Evolutionary conservation across 1,284 basidiomycete species (phyloP).

Genomic region (Athelia sp.): DNA sequence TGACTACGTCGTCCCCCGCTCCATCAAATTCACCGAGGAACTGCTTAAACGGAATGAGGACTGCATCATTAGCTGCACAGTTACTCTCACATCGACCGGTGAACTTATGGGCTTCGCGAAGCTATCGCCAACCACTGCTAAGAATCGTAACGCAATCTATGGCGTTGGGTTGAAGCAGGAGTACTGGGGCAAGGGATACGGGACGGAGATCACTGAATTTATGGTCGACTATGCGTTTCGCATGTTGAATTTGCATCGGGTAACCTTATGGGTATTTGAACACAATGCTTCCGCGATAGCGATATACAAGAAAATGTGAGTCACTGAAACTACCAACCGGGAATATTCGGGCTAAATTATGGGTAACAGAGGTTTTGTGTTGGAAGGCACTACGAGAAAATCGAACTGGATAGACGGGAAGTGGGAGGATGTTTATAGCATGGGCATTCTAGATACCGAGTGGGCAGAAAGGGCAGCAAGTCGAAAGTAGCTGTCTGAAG

Average conservation of each 20-base stretch:
- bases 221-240: slow-evolving; percentile 28
- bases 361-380: no score
- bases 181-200: slow-evolving; percentile 29
- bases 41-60: neutral
- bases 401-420: no score
- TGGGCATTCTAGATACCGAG: no score
- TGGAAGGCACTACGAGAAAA: no score
- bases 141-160: slow-evolving; percentile 24
- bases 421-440: no score
- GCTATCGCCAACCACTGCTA: neutral
- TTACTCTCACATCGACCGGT: neutral
- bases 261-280: slow-evolving; percentile 24
- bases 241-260: slow-evolving; percentile 26
- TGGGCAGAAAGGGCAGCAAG: no score
- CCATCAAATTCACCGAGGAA: neutral
- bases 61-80: neutral
- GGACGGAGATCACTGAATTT: slow-evolving; percentile 25
- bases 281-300: slow-evolving; percentile 24
- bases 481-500: no score
- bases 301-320: slow-evolving; percentile 29
- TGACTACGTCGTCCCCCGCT: neutral
- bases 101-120: neutral
- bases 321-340: no score
- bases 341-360: no score
- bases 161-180: slow-evolving; percentile 23